Conservation (phyloP, 768 basidiomycete genomes). For the Boletus speciosus region DNA sequence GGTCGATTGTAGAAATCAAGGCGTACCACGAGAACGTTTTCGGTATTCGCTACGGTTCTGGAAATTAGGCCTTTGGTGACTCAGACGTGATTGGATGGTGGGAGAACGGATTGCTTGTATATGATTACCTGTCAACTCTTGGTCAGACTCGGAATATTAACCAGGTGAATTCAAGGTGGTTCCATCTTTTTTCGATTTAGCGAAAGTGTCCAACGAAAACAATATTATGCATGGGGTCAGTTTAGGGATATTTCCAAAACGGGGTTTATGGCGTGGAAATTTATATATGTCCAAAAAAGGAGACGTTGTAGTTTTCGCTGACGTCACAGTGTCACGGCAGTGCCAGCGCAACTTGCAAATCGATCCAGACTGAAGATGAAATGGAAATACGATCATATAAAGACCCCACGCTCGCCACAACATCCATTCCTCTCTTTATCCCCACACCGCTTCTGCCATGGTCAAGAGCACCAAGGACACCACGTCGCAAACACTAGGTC, state of each 20-base stretch:
- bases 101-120: neutral
- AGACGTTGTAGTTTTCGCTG: conserved; percentile 2
- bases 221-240: neutral
- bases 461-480: neutral
- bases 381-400: conserved; percentile 13
- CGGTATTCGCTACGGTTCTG: conserved; percentile 16
- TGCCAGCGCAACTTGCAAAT: neutral
- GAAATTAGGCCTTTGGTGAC: neutral
- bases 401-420: conserved; percentile 7
- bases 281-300: conserved; percentile 1
- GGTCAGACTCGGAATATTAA: neutral
- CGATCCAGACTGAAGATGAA: conserved; percentile 2
- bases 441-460: conserved; percentile 14
- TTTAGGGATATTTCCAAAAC: neutral
- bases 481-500: conserved; percentile 2
- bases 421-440: neutral
- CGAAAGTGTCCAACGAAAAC: neutral
- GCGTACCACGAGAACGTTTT: conserved; percentile 54
- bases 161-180: neutral
- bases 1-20: conserved; percentile 54
- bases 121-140: neutral
- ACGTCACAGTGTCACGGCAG: conserved; percentile 20
- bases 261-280: neutral
- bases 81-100: no score
- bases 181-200: neutral